Evolutionary conservation across 495 filamentous ascomycete genomes (phyloP).

Genomic region (Xylaria telfairii): DNA sequence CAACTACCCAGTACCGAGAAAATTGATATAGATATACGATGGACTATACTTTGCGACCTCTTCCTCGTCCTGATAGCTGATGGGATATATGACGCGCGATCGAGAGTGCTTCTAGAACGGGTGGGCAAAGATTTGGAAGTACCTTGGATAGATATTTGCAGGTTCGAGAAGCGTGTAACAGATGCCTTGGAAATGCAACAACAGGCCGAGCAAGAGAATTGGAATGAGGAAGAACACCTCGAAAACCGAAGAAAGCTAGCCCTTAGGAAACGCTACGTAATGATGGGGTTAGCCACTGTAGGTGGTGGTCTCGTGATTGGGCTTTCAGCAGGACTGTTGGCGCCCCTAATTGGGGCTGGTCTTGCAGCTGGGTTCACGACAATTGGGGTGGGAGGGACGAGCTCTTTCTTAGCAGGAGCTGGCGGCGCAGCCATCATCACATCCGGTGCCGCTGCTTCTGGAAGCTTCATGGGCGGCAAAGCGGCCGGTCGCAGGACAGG

Average conservation of each 20-base stretch:
- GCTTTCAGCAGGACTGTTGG: conserved; percentile 87
- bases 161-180: conserved; percentile 96
- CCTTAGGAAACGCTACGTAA: conserved; percentile 80
- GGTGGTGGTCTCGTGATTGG: conserved; percentile 96
- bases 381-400: conserved; percentile 89
- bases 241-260: conserved; percentile 82
- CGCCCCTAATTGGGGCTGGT: conserved; percentile 93
- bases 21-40: conserved; percentile 94
- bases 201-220: conserved; percentile 88
- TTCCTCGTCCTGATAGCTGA: conserved; percentile 96
- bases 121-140: conserved; percentile 81
- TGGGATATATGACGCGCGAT: conserved; percentile 89
- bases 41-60: conserved; percentile 96
- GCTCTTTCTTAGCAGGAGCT: conserved; percentile 86
- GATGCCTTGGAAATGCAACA: conserved; percentile 98
- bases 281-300: conserved; percentile 97
- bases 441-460: conserved; percentile 83
- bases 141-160: conserved; percentile 90
- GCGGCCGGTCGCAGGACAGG: conserved; percentile 88
- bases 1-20: conserved; percentile 80
- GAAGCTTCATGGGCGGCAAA: conserved; percentile 80
- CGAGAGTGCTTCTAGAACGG: conserved; percentile 81
- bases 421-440: conserved; percentile 95
- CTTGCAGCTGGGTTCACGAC: conserved; percentile 94
- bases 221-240: conserved; percentile 96